Percentiles rank a stretch among this genome's conserved stretches.
Conservation (phyloP, 768 basidiomycete species). For the Mycena albidolilacea region DNA sequence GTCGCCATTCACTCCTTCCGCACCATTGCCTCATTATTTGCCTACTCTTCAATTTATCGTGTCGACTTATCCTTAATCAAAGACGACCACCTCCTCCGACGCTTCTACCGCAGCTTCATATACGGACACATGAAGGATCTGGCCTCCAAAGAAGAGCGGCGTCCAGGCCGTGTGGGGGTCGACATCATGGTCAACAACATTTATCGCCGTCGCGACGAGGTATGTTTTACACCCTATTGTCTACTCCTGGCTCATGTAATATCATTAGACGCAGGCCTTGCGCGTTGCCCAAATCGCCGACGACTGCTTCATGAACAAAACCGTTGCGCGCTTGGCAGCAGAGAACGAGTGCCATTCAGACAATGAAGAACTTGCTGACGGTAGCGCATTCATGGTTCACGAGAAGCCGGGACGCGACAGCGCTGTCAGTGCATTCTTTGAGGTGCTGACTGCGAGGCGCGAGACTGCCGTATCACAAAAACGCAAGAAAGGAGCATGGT, state of each 20-base stretch:
- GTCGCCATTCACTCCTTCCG: slow-evolving; percentile 9
- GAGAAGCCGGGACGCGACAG: slow-evolving; percentile 13
- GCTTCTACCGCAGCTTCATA: background rate
- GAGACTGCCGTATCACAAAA: background rate
- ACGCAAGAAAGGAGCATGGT: slow-evolving; percentile 3
- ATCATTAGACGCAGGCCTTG: background rate
- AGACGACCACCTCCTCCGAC: background rate
- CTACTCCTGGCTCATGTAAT: background rate
- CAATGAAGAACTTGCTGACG: slow-evolving; percentile 7
- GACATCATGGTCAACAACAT: background rate
- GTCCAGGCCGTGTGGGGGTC: background rate
- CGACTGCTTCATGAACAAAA: slow-evolving; percentile 3
- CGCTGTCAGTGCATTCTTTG: slow-evolving; percentile 4
- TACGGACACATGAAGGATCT: background rate
- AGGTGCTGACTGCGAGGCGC: background rate
- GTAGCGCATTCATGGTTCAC: slow-evolving; percentile 4
- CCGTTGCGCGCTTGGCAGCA: background rate
- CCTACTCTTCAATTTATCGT: background rate
- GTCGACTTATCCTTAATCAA: background rate
- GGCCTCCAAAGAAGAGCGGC: background rate
- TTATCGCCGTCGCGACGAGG: background rate
- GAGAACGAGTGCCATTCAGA: slow-evolving; percentile 22
- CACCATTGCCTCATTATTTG: background rate
- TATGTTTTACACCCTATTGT: background rate
- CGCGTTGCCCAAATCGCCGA: background rate